These are phyloP conservation scores for Hondaea fermentalgiana DNA, from an alignment of 108 stramenopile genomes.

Conservation along the genomic window DNA sequence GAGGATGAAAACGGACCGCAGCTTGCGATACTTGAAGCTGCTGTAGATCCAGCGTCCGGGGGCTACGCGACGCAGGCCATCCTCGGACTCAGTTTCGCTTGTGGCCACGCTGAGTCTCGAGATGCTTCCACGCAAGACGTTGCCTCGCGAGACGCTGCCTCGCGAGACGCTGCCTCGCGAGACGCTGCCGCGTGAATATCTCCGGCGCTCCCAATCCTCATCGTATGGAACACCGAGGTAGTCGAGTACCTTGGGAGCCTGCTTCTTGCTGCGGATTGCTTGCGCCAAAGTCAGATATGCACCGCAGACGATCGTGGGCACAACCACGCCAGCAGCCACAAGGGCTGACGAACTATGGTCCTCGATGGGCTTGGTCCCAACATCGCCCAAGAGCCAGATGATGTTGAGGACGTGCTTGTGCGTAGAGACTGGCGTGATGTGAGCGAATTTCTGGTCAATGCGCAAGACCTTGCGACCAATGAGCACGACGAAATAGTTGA, in stretches of 20 bases:
- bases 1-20: background rate
- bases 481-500: background rate
- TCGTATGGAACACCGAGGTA: background rate
- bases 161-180: background rate
- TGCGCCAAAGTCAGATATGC: background rate
- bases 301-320: background rate
- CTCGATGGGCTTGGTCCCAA: background rate
- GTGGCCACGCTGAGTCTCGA: background rate
- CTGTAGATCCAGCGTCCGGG: conserved; percentile 1
- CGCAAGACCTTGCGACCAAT: background rate
- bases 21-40: background rate
- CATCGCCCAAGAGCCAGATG: background rate
- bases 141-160: background rate
- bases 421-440: background rate
- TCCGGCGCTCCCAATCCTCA: background rate
- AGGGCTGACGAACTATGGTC: background rate
- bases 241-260: background rate
- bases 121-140: too few relatives aligned
- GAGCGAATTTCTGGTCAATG: background rate
- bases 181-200: background rate
- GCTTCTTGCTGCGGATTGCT: background rate
- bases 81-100: background rate
- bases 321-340: background rate
- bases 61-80: background rate
- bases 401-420: background rate